Conservation (phyloP, 108 stramenopile genomes). For the Nitzschia sp. region DNA sequence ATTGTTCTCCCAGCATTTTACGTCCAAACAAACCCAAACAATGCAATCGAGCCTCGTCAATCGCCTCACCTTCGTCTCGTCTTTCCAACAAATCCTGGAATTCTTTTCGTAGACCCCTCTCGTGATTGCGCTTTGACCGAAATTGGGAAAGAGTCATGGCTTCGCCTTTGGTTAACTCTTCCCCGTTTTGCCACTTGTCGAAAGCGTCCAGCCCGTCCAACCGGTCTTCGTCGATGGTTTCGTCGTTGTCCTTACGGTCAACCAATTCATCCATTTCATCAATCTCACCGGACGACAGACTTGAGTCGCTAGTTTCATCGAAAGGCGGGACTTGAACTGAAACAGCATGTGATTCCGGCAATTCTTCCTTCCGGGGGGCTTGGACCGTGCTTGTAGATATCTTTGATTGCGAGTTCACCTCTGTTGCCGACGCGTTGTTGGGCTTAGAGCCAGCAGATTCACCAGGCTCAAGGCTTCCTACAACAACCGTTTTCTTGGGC, state of each 20-base stretch:
- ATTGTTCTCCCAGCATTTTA: slow-evolving; percentile 4
- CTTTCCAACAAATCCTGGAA: slow-evolving; percentile 16
- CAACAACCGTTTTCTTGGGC: too few species aligned
- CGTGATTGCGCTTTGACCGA: not conserved
- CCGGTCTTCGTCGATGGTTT: slow-evolving; percentile 3
- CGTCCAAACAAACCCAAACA: slow-evolving; percentile 17
- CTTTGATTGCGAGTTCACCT: too few species aligned
- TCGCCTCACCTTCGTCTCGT: slow-evolving; percentile 11
- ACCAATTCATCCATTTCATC: slow-evolving; percentile 6
- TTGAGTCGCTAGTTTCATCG: not conserved
- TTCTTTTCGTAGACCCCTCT: slow-evolving; percentile 11
- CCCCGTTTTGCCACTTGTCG: slow-evolving; percentile 14
- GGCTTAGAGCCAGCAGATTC: too few species aligned
- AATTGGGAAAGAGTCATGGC: not conserved
- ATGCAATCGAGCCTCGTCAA: slow-evolving; percentile 18
- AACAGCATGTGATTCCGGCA: too few species aligned
- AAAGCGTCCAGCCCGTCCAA: slow-evolving; percentile 13
- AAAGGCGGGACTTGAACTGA: not conserved
- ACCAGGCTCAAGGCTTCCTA: too few species aligned
- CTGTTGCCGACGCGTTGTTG: too few species aligned
- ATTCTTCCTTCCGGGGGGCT: too few species aligned
- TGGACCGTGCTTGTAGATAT: too few species aligned
- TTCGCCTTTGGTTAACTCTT: not conserved
- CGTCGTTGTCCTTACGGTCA: slow-evolving; percentile 17
- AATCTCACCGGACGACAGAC: slow-evolving; percentile 3